Percentiles rank a stretch among this genome's conserved stretches.
These are phyloP conservation scores for Angomonas desouzai DNA, from an alignment of 208 protist species.

Conservation along the genomic window DNA sequence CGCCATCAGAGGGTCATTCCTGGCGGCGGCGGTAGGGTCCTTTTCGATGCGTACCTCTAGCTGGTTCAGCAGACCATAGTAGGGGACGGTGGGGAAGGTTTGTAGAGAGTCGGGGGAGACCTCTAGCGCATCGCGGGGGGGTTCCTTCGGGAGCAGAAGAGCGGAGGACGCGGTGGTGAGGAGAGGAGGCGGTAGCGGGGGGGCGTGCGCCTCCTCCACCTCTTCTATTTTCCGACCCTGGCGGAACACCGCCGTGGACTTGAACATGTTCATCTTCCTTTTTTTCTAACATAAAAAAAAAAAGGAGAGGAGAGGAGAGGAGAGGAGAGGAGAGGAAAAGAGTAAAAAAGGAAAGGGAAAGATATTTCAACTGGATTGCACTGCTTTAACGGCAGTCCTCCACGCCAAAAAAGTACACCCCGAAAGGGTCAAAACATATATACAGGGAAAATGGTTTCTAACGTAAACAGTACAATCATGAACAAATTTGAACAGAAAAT, in stretches of 20 bases:
- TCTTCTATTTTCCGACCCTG: background rate
- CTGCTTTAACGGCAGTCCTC: background rate
- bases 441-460: background rate
- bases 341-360: constrained; percentile 2
- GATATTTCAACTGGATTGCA: background rate
- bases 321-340: constrained; percentile 5
- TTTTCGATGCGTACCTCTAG: constrained; percentile 40
- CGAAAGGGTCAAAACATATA: background rate
- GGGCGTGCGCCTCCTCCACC: background rate
- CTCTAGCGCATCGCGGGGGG: no score
- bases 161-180: background rate
- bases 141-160: background rate
- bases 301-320: background rate
- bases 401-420: background rate
- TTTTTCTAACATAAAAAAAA: no score
- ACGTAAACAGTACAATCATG: background rate
- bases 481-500: constrained; percentile 12
- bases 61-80: constrained; percentile 43
- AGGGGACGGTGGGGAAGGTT: constrained; percentile 37
- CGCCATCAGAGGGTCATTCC: background rate
- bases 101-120: background rate
- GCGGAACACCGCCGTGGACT: background rate
- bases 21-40: background rate
- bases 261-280: background rate
- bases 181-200: background rate